Evolutionary conservation across 2,329 filamentous ascomycete genomes (phyloP), one percentile per base, ranked within the genome.

Genomic region (Nakataea oryzae): DNA sequence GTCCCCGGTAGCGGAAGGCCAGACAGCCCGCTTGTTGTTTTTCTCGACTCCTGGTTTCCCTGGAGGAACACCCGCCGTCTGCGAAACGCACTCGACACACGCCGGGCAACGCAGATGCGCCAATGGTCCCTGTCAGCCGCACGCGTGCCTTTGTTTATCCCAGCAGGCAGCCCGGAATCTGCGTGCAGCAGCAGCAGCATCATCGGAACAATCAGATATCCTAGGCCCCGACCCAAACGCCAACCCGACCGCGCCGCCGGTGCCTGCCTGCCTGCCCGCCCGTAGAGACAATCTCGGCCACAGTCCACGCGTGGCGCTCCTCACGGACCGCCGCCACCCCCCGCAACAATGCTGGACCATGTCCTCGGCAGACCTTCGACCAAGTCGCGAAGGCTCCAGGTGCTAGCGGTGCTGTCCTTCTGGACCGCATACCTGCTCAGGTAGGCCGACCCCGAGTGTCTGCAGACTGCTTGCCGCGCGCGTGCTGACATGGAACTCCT

Each of bases 341-440:
- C 26, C n/a, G 12, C 50, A 64, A 70, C 61, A 64, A 86, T 86
- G 83, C 76, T 86, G 86, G 93, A 97, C 75, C 93, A 97, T 80
- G 89, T 97, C 63, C 81, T 97, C 59, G 93, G 93, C 65, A 87
- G 91, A 66, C 93, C 93, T 41, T 97, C 93, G 64, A 86, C 90
- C 70, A 90, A 93, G 77, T 96, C 96, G 70, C 86, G 93, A 66
- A 91, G 96, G 70, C 87, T 96, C 60, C 93, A 97, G 74, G 92
- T 99, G 68, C 84, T 97, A 67, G 88, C 89, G 27, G 95, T 97
- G 17, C 82, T 97, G 62, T 86, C 90, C 0, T 95, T 97, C 71
- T 99, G 95, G 95, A 89, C 89, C 6, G 76, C 88, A 58, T 97
- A 97, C 73, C 79, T 97, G 30, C 83, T 88, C 70, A 86, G 84